Evolutionary conservation across 345 rosid genomes (phyloP), one percentile per base, ranked within the genome.

Genomic region (Brassica cretica): DNA sequence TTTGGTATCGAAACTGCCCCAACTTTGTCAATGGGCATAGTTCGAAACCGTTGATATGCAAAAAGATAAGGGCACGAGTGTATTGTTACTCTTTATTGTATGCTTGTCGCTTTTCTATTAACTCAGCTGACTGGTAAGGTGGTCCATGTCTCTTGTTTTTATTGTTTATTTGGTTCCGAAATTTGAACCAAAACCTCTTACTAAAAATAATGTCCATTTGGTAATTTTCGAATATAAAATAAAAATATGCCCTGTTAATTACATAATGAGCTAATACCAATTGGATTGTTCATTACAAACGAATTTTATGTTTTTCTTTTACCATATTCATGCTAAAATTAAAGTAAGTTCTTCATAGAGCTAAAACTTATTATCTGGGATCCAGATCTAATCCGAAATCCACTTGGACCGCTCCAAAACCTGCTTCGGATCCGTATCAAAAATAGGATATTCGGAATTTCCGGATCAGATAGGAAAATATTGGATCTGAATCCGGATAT

Each of bases 1-100:
- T 35, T 51, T 73, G 70, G 24, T 62, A 61, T 32, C 32, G 15
- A 60, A 37, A 37, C 24, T 66, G 18, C 21, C 19, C 62, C 27
- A 59, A 30, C 76, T 65, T 66, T 66, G 81, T 60, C 51, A 56
- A 29, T 78, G 67, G 60, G 37, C 35, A 65, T 67, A 71, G 67
- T 71, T 65, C 29, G 14, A 64, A 78, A 49, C 56, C 18, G 18
- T 72, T 78, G 55, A 41, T 66, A 78, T 32, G 68, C 15, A 66
- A 58, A 58, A 18, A 46, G 68, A 41, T 62, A 72, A 61, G 69
- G 56, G 2, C 56, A 5, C 56, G n/a, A 49, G 56, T 49, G 15
- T 59, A 29, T 9, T 19, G 62, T 9, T 58, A 58, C 62, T 56
- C 29, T 58, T 58, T 18, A 58, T 10, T 62, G 5, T 62, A 27